Percentiles rank a stretch among this genome's conserved stretches.
These are phyloP conservation scores for Sporobolus alterniflorus DNA, from an alignment of 202 grass and related monocot genomes.

Conservation along the genomic window DNA sequence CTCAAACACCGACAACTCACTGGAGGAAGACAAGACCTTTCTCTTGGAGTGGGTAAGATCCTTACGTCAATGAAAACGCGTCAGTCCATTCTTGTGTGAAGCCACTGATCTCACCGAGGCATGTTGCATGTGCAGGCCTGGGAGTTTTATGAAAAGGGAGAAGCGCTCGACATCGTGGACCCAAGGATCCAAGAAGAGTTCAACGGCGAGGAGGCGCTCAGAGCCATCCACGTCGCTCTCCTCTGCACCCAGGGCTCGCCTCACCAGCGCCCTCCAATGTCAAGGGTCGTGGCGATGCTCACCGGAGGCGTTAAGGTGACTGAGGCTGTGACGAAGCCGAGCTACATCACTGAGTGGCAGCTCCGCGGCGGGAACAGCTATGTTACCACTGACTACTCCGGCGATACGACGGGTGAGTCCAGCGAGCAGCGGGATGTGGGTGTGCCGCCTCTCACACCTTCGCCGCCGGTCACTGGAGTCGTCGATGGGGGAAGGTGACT, in stretches of 20 bases:
- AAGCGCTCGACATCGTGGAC: constrained; percentile 50
- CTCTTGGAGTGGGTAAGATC: constrained; percentile 81
- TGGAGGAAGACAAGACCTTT: constrained; percentile 50
- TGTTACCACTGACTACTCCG: constrained; percentile 20
- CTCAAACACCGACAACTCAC: constrained; percentile 47
- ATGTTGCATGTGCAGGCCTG: constrained; percentile 54
- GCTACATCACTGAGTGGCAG: constrained; percentile 70
- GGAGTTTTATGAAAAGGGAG: constrained; percentile 55
- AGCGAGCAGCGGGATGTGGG: neutral
- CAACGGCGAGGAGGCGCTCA: constrained; percentile 39
- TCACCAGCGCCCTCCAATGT: constrained; percentile 56
- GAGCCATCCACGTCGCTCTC: constrained; percentile 55
- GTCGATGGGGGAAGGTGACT: neutral
- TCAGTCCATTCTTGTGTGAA: neutral
- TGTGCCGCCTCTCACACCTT: neutral
- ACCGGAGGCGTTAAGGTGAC: constrained; percentile 40
- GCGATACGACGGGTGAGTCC: neutral
- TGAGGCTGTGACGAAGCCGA: constrained; percentile 46
- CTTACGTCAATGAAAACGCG: neutral
- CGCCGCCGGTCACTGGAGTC: neutral
- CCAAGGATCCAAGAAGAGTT: constrained; percentile 35
- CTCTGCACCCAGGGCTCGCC: constrained; percentile 67
- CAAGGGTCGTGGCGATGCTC: constrained; percentile 62
- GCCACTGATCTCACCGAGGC: neutral
- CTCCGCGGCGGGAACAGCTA: constrained; percentile 42